A percentile compares a stretch with the other conserved stretches of the same genome.
Conservation (phyloP, 2,329 filamentous ascomycete species). For the Colletotrichum sp. region DNA sequence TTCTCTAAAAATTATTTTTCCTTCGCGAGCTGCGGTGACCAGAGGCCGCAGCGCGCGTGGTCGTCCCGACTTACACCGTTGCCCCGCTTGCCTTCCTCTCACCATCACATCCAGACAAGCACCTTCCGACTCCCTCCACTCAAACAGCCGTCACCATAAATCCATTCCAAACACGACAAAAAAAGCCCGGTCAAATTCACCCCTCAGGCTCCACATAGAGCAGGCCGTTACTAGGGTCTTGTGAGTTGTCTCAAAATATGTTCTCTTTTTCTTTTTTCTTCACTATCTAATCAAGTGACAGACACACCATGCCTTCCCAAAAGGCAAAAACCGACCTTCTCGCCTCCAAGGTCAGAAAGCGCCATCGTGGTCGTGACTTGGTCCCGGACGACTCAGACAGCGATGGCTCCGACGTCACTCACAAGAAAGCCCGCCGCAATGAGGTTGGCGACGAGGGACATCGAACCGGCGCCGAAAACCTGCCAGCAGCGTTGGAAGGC, state of each 20-base stretch:
- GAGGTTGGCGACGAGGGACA: background rate
- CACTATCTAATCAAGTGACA: background rate
- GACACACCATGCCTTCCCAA: background rate
- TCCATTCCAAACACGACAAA: background rate
- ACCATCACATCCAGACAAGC: background rate
- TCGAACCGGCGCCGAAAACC: fast-evolving
- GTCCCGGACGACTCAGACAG: background rate
- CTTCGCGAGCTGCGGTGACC: background rate
- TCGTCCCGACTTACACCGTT: background rate
- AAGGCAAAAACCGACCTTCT: background rate
- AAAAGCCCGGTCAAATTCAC: too few relatives aligned
- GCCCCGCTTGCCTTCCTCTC: background rate
- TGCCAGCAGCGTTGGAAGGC: background rate
- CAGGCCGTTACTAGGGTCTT: background rate
- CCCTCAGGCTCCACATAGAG: too few relatives aligned
- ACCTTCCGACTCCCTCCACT: background rate
- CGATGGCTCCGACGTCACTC: fast-evolving
- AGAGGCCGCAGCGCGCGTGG: too few relatives aligned
- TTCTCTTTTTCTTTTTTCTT: background rate
- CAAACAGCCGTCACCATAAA: background rate
- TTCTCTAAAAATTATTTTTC: background rate
- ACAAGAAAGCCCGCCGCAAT: background rate
- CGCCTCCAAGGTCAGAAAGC: background rate
- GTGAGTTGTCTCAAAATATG: fast-evolving
- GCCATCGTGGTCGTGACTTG: fast-evolving